Percentiles rank a stretch among this genome's conserved stretches.
Conservation (phyloP, 1,284 basidiomycete species). For the Sparassis latifolia region DNA sequence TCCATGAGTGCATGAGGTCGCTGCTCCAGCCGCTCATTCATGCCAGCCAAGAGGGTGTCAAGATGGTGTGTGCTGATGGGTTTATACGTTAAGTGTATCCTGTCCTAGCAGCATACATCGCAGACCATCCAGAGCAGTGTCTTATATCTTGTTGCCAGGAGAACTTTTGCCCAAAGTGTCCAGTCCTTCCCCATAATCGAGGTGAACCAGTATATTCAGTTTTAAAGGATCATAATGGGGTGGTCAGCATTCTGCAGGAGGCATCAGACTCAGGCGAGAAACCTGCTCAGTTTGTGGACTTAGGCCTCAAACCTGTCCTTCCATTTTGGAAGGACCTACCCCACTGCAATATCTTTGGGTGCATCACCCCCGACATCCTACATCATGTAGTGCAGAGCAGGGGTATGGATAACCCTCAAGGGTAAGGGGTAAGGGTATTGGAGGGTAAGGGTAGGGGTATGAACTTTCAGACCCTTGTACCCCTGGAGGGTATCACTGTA, state of each 20-base stretch:
- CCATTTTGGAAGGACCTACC: constrained; percentile 35
- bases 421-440: no score
- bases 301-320: constrained; percentile 8
- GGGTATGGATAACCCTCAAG: constrained; percentile 12
- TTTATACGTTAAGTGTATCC: constrained; percentile 11
- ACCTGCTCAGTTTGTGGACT: neutral
- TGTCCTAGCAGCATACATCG: constrained; percentile 16
- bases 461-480: no score
- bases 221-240: neutral
- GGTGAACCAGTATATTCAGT: neutral
- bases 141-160: constrained; percentile 10
- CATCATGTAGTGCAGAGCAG: constrained; percentile 12
- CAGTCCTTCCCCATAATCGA: neutral
- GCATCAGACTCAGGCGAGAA: no score
- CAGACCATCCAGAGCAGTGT: constrained; percentile 21
- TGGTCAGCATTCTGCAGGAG: neutral
- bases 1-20: constrained; percentile 16
- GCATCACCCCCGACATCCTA: constrained; percentile 27
- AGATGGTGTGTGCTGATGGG: constrained; percentile 7
- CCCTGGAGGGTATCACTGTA: no score
- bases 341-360: constrained; percentile 24
- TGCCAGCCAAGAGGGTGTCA: constrained; percentile 9
- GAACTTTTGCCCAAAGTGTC: constrained; percentile 4
- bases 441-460: no score
- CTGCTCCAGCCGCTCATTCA: constrained; percentile 11